Evolutionary conservation across 2,329 filamentous ascomycete species (phyloP), one percentile per base, ranked within the genome.

Genomic region (Phialophora macrospora): DNA sequence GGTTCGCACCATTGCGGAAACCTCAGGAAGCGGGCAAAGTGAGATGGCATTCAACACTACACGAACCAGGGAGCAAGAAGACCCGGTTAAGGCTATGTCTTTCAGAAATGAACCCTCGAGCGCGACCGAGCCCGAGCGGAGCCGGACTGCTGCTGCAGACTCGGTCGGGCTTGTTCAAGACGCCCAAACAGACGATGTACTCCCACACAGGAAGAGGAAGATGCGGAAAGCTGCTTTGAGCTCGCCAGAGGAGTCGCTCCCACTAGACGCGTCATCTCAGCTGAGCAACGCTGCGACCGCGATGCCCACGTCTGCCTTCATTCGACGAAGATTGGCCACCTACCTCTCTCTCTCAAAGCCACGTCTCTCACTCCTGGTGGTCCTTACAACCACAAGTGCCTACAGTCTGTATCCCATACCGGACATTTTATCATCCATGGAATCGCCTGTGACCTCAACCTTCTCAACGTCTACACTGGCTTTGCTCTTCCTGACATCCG

Each of bases 291-390:
- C 86, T 60, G 87, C 87, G 6, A 83, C 84, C 12, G 76, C 80
- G 24, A 83, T 87, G 62, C 86, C 86, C 11, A 78, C 81, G 34
- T 77, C 68, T 22, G 78, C 82, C 58, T 87, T 86, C 24, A 71
- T 88, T 51, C 83, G 84, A 67, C 91, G 93, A 64, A 84, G 87
- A 62, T 75, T 95, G 69, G 91, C 93, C 24, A 88, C 92, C 32
- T 92, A 92, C 73, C 88, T 99, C 69, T 91, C 95, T 28, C 88
- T 99, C 71, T 90, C 93, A n/a, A 99, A 99, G 77, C 95, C 95
- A 3, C 92, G 94, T 60, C 87, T 99, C 56, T 94, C 92, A 7
- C 90, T 96, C 72, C 88, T 99, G 55, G 90, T 99, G 68, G 90
- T 97, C 34, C 88, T 99, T 55, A 92, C 92, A 0, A 92, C 94